phyloP scores from a whole-genome alignment of 2,329 filamentous ascomycete species.

The Aspergillus caelatus region DNA sequence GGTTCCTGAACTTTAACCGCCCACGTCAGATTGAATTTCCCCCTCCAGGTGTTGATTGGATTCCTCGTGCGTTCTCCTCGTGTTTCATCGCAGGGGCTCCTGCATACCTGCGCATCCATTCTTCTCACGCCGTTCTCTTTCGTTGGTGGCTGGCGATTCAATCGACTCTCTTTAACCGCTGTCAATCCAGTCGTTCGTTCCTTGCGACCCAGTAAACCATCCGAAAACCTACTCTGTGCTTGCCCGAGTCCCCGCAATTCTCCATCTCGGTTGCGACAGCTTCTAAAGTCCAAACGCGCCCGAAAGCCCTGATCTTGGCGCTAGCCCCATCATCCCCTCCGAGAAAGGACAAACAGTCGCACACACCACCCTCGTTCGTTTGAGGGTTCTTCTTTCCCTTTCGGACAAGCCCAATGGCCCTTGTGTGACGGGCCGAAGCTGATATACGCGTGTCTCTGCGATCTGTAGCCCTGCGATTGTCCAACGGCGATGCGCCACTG shows the following conservation, averaged over 20 bases:
- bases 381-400: conserved; percentile 6
- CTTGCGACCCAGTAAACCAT: conserved; percentile 4
- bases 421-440: conserved; percentile 13
- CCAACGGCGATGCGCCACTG: conserved; percentile 21
- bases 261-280: conserved; percentile 3
- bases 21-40: neutral
- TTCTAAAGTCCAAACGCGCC: conserved; percentile 16
- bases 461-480: conserved; percentile 8
- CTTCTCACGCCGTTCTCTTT: neutral
- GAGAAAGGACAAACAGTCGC: neutral
- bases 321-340: conserved; percentile 9
- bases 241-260: conserved; percentile 2
- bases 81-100: neutral
- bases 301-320: conserved; percentile 20
- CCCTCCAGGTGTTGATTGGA: neutral
- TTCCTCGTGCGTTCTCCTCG: neutral
- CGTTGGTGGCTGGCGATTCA: neutral
- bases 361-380: neutral
- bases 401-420: conserved; percentile 12
- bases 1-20: conserved; percentile 4
- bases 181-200: neutral
- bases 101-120: conserved; percentile 8
- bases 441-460: conserved; percentile 12
- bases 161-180: conserved; percentile 1
- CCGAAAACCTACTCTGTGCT: conserved; percentile 2